Conservation (phyloP, 2,329 filamentous ascomycete species). For the Fusarium decemcellulare region DNA sequence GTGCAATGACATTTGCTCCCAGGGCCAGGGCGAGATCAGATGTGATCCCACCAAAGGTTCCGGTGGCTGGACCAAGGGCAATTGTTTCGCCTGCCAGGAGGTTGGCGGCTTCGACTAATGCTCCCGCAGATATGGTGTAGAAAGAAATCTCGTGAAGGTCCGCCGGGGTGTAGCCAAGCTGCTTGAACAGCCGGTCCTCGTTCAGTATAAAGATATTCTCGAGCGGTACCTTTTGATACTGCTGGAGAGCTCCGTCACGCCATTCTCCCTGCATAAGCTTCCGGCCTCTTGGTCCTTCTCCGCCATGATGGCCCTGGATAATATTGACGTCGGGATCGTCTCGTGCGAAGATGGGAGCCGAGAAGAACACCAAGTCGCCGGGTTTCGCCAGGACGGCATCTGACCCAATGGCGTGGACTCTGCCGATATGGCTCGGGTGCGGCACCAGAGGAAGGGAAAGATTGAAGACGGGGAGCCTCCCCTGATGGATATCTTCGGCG, state of each 20-base stretch:
- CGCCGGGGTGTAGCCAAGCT: constrained; percentile 4
- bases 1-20: constrained; percentile 3
- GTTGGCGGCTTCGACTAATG: neutral
- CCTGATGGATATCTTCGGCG: neutral
- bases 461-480: neutral
- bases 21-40: neutral
- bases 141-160: constrained; percentile 1
- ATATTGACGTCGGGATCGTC: constrained; percentile 1
- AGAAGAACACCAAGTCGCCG: constrained; percentile 2
- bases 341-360: neutral
- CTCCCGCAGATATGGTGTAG: constrained; percentile 5
- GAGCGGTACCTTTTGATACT: constrained; percentile 17
- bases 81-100: constrained; percentile 3
- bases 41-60: neutral
- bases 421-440: neutral
- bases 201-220: constrained; percentile 9
- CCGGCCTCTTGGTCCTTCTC: constrained; percentile 10
- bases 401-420: constrained; percentile 2
- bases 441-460: constrained; percentile 1
- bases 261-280: constrained; percentile 21
- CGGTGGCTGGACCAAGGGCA: neutral
- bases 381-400: constrained; percentile 1
- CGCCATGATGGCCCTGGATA: constrained; percentile 16
- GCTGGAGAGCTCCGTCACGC: constrained; percentile 13
- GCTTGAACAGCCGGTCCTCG: constrained; percentile 2